phyloP scores from a whole-genome alignment of 129 eudicot genomes.

The Lonicera japonica region DNA sequence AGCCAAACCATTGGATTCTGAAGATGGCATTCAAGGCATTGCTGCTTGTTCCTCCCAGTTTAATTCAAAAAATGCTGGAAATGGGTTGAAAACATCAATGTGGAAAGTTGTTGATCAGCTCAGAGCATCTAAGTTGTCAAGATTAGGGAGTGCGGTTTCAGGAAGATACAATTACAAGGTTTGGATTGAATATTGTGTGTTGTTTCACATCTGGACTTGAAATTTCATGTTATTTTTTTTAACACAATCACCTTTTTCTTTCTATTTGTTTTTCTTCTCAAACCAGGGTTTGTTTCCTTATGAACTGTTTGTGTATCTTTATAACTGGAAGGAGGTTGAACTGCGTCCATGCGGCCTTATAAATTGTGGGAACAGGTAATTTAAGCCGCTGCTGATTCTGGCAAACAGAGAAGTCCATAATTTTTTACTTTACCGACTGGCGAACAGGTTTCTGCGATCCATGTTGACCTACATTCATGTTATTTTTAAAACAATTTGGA shows the following conservation, averaged over 20 bases:
- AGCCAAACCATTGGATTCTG: constrained; percentile 9
- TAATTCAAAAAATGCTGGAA: constrained; percentile 19
- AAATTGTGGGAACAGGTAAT: constrained; percentile 96
- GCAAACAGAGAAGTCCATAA: not conserved
- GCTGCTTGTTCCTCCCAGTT: constrained; percentile 23
- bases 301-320: constrained; percentile 70
- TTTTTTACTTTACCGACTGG: not conserved
- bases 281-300: constrained; percentile 66
- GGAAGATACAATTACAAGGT: constrained; percentile 46
- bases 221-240: not conserved
- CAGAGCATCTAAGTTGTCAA: constrained; percentile 34
- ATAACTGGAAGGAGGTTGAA: constrained; percentile 51
- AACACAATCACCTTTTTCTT: not conserved
- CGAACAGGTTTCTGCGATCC: no score
- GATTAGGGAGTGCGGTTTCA: constrained; percentile 22
- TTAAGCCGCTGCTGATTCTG: not conserved
- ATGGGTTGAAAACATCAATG: constrained; percentile 41
- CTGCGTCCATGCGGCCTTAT: constrained; percentile 67
- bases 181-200: constrained; percentile 10
- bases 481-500: no score
- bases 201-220: not conserved
- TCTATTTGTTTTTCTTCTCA: constrained; percentile 1
- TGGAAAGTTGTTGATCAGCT: constrained; percentile 52
- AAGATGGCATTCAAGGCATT: constrained; percentile 20
- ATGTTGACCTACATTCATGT: no score